These are phyloP conservation scores for Saturnispora bothae DNA, from an alignment of 805 yeast species.

Conservation along the genomic window DNA sequence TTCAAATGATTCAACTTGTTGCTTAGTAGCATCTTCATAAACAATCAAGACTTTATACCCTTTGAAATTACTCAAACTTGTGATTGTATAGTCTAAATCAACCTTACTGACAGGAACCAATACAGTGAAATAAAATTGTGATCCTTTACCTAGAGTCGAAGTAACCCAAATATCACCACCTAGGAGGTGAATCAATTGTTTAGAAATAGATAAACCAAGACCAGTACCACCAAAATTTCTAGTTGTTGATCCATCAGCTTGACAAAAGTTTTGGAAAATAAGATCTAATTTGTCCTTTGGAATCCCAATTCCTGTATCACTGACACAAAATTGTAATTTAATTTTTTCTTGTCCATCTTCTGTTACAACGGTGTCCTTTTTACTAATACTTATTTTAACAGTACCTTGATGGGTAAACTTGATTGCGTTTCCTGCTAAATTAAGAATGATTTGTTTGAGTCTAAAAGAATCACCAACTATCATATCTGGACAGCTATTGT, in stretches of 20 bases:
- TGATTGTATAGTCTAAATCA: constrained; percentile 52
- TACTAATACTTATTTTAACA: constrained; percentile 58
- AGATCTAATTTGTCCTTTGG: constrained; percentile 75
- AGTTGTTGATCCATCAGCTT: constrained; percentile 90
- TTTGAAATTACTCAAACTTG: constrained; percentile 60
- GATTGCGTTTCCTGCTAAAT: constrained; percentile 82
- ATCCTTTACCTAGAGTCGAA: constrained; percentile 69
- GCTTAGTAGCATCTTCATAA: constrained; percentile 50
- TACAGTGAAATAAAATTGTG: constrained; percentile 73
- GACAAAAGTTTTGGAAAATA: constrained; percentile 83
- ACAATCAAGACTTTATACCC: constrained; percentile 62
- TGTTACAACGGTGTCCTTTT: constrained; percentile 25
- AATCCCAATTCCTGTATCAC: constrained; percentile 88
- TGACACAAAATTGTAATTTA: constrained; percentile 69
- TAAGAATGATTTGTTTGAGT: constrained; percentile 75
- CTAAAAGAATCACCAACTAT: constrained; percentile 85
- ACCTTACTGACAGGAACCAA: constrained; percentile 65
- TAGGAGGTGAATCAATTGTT: constrained; percentile 79
- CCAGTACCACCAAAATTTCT: constrained; percentile 93
- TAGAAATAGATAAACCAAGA: constrained; percentile 77
- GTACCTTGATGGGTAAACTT: constrained; percentile 78
- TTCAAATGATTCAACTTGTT: constrained; percentile 35
- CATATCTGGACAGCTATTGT: constrained; percentile 78
- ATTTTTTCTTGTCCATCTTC: constrained; percentile 31
- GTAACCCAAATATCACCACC: constrained; percentile 93